A percentile compares a stretch with the other conserved stretches of the same genome.
Evolutionary conservation across 306 rosid genomes (phyloP).

Genomic region (Begonia masoniana): DNA sequence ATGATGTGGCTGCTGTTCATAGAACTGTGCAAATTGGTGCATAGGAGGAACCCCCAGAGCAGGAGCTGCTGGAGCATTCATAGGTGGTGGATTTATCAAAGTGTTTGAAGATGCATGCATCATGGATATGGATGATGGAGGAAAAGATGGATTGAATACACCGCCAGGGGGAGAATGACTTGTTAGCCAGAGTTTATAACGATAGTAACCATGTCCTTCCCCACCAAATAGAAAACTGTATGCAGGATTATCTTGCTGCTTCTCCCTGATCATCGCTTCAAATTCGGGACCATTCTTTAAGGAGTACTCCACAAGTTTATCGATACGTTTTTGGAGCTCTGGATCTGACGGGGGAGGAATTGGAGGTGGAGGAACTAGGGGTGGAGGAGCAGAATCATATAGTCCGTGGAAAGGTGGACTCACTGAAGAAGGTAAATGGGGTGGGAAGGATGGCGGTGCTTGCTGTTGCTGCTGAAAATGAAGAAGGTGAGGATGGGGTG

Average conservation of each 20-base stretch:
- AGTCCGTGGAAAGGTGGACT: conserved; percentile 41
- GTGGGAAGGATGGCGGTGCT: conserved; percentile 46
- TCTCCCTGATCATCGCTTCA: conserved; percentile 92
- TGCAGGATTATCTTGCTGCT: conserved; percentile 85
- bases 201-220: conserved; percentile 77
- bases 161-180: conserved; percentile 51
- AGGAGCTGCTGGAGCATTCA: conserved; percentile 44
- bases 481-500: conserved; percentile 46
- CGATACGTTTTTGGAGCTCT: conserved; percentile 87
- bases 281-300: conserved; percentile 93
- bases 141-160: conserved; percentile 57
- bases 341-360: conserved; percentile 76
- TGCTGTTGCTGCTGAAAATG: conserved; percentile 74
- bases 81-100: conserved; percentile 51
- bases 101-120: conserved; percentile 72
- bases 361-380: conserved; percentile 48
- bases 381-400: conserved; percentile 50
- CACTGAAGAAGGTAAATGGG: conserved; percentile 51
- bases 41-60: conserved; percentile 27
- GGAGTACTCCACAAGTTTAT: conserved; percentile 77
- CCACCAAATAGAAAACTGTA: conserved; percentile 90
- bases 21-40: conserved; percentile 48
- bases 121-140: conserved; percentile 45
- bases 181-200: conserved; percentile 73
- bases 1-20: conserved; percentile 59